These are phyloP conservation scores for Ceratocystis smalleyi DNA, from an alignment of 2,329 filamentous ascomycete genomes.

Conservation along the genomic window DNA sequence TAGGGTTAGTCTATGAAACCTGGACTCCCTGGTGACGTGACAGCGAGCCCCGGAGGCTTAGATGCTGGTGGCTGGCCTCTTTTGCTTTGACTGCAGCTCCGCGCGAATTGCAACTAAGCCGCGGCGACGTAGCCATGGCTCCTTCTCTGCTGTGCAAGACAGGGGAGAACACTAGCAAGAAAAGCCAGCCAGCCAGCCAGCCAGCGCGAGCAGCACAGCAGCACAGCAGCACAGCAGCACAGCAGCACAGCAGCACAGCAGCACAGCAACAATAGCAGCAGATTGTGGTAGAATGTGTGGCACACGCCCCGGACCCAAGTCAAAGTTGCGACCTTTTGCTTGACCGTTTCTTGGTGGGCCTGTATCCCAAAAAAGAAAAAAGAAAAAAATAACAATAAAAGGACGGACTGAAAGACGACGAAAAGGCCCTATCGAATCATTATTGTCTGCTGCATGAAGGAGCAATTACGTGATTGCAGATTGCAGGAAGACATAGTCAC, in stretches of 20 bases:
- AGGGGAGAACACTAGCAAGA: background rate
- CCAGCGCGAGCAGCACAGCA: background rate
- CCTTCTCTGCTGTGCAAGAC: background rate
- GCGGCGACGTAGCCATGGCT: background rate
- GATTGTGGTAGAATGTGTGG: no score
- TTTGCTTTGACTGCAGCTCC: background rate
- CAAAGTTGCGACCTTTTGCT: background rate
- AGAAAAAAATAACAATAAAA: no score
- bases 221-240: background rate
- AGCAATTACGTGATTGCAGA: constrained; percentile 4
- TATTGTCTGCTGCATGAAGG: background rate
- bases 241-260: background rate
- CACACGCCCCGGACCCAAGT: background rate
- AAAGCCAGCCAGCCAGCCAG: background rate
- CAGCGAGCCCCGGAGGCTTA: background rate
- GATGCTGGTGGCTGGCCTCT: background rate
- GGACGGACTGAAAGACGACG: background rate
- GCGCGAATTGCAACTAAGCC: background rate
- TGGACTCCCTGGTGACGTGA: no score
- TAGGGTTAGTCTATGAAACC: background rate
- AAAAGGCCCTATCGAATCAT: background rate
- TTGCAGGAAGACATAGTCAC: background rate
- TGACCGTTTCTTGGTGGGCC: background rate
- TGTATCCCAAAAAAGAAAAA: background rate
- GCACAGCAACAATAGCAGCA: background rate